Evolutionary conservation across 768 basidiomycete species (phyloP).

Genomic region (Strobilomyces confusus): DNA sequence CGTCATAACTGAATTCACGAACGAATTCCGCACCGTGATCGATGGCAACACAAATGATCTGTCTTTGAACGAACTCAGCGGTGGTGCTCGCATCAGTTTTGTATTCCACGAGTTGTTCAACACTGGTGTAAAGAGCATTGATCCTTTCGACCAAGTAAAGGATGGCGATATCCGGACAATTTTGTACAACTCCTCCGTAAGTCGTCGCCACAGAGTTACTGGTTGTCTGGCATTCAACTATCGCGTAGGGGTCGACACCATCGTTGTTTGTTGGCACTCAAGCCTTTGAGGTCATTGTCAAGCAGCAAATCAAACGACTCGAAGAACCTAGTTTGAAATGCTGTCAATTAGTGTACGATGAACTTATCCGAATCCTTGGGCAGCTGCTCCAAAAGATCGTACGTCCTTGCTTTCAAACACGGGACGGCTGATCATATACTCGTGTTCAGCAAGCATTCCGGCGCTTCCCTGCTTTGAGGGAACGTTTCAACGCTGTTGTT

Average conservation of each 20-base stretch:
- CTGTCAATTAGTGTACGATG: constrained; percentile 94
- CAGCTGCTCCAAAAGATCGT: constrained; percentile 91
- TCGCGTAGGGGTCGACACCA: constrained; percentile 82
- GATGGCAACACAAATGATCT: constrained; percentile 98
- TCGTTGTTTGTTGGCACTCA: constrained; percentile 95
- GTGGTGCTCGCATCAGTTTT: constrained; percentile 97
- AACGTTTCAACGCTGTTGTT: constrained; percentile 93
- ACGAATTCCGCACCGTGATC: constrained; percentile 94
- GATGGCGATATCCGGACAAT: constrained; percentile 96
- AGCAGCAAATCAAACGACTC: constrained; percentile 96
- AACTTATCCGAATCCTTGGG: constrained; percentile 92
- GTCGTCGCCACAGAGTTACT: constrained; percentile 27
- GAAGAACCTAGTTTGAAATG: constrained; percentile 95
- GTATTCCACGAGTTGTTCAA: constrained; percentile 99
- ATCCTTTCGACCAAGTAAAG: constrained; percentile 98
- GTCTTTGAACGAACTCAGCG: constrained; percentile 93
- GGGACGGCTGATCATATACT: background rate
- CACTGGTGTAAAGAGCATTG: constrained; percentile 91
- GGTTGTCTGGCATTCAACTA: background rate
- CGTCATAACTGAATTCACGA: constrained; percentile 98
- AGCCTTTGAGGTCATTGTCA: constrained; percentile 98
- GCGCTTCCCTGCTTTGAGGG: constrained; percentile 93
- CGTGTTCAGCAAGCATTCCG: constrained; percentile 82
- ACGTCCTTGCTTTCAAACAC: constrained; percentile 25
- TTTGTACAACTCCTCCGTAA: constrained; percentile 94